Evolutionary conservation across 2,329 filamentous ascomycete genomes (phyloP), one percentile per base, ranked within the genome.

Genomic region (Diplodia mutila): DNA sequence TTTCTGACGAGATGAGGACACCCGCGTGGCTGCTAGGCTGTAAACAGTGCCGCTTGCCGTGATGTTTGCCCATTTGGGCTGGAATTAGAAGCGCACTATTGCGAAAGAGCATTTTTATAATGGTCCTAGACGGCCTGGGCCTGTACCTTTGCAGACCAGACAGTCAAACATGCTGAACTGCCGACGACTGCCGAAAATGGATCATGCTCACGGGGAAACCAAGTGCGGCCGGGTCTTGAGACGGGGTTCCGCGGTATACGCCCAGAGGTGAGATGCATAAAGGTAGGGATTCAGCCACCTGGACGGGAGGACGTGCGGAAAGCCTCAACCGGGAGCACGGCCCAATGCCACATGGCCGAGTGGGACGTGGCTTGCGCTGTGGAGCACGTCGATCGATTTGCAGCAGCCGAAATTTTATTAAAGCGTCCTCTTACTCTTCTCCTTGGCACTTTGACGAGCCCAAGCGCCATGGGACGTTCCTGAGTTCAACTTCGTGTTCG

Each of bases 181-280:
- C 55, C 55, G 55, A 29, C 23, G 55, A 46, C 37, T 59, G 37
- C 55, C 55, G 54, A 59, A 27, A 34, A 46, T 42, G 32, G 54
- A 42, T 34, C 6, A 32, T 59, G 54, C 34, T 59, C 39, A 16
- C 42, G 54, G 29, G 29, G 29, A 8, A 29, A 29, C 8, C 29
- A 32, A 32, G 29, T n/a, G 29, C 29, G 29, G 29, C 29, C 29
- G 29, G 29, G 29, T 29, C n/a, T n/a, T n/a, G n/a, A 32, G 29
- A 32, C 32, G n/a, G 18, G n/a, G 9, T 8, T 21, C 16, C 1
- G 12, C 25, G 51, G n/a, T n/a, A n/a, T n/a, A n/a, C n/a, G n/a
- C n/a, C n/a, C n/a, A 34, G 29, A 18, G 52, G 9, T 29, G 8
- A 54, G 52, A 54, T 29, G 27, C 52, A 54, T 3, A 3, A n/a